These are phyloP conservation scores for Skeletonema marinoi DNA, from an alignment of 108 stramenopile genomes.

Conservation along the genomic window DNA sequence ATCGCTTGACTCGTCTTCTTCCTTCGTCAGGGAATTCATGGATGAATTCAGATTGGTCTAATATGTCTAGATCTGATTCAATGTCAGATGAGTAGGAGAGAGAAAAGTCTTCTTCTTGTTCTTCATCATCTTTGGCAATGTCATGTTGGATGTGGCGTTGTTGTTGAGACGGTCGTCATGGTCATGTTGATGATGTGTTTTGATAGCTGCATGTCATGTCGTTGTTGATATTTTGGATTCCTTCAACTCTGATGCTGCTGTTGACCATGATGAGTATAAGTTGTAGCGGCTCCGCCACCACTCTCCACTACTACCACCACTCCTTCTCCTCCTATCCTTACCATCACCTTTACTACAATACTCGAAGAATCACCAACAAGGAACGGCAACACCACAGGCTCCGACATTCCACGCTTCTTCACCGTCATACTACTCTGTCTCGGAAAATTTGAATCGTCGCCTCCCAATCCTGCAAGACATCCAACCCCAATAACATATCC, in stretches of 20 bases:
- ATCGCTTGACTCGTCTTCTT: background rate
- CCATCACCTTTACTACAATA: background rate
- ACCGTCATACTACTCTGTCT: background rate
- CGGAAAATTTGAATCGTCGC: constrained; percentile 37
- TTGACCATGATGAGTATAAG: too few species aligned
- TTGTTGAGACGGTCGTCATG: background rate
- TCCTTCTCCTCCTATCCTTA: background rate
- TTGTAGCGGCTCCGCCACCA: too few species aligned
- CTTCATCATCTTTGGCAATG: background rate
- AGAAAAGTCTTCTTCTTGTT: constrained; percentile 27
- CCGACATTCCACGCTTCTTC: background rate
- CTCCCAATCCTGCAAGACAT: constrained; percentile 55
- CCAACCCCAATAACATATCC: constrained; percentile 50
- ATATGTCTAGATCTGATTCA: constrained; percentile 48
- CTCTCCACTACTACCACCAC: background rate
- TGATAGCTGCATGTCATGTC: background rate
- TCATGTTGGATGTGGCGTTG: background rate
- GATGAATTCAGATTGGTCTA: constrained; percentile 27
- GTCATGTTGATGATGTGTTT: constrained; percentile 1
- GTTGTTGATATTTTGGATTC: background rate
- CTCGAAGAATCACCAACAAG: background rate
- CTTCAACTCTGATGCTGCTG: background rate
- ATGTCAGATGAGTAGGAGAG: constrained; percentile 40
- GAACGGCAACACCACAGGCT: background rate
- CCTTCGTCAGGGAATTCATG: constrained; percentile 19